phyloP scores from a whole-genome alignment of 2,329 filamentous ascomycete species.

The Fusarium hostae region DNA sequence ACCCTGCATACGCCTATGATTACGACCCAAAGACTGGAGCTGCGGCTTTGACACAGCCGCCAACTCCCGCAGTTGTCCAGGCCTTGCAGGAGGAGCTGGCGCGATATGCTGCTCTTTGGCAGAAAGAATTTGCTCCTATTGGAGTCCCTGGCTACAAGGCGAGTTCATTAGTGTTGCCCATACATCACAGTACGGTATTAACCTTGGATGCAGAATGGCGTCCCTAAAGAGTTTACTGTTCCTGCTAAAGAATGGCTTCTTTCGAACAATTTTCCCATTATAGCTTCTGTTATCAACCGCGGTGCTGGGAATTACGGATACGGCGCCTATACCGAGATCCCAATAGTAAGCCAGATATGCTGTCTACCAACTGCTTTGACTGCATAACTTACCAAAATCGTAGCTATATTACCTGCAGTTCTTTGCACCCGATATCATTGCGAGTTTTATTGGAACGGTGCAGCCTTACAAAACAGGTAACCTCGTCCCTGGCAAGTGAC shows the following conservation, averaged over 20 bases:
- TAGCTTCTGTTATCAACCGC: not conserved
- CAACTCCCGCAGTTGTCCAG: not conserved
- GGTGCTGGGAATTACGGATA: not conserved
- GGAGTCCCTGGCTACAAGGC: not conserved
- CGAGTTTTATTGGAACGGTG: not conserved
- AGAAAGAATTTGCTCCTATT: not conserved
- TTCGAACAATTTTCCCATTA: not conserved
- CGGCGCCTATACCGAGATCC: not conserved
- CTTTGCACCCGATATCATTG: not conserved
- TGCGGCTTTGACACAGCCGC: not conserved
- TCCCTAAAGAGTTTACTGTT: not conserved
- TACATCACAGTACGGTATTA: rapidly evolving
- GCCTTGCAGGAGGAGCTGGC: not conserved
- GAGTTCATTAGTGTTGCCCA: not conserved
- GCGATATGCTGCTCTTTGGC: not conserved
- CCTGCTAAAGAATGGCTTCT: not conserved
- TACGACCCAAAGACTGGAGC: not conserved
- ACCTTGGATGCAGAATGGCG: not conserved
- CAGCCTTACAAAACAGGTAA: not conserved
- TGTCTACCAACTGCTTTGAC: not conserved
- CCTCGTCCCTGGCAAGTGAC: too few species aligned
- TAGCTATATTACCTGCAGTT: not conserved
- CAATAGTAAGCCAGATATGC: not conserved
- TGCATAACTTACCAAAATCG: rapidly evolving
- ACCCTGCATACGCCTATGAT: not conserved